Base-by-base conservation (phyloP, 1,284 basidiomycete genomes). In the Blastosporella zonata region DNA sequence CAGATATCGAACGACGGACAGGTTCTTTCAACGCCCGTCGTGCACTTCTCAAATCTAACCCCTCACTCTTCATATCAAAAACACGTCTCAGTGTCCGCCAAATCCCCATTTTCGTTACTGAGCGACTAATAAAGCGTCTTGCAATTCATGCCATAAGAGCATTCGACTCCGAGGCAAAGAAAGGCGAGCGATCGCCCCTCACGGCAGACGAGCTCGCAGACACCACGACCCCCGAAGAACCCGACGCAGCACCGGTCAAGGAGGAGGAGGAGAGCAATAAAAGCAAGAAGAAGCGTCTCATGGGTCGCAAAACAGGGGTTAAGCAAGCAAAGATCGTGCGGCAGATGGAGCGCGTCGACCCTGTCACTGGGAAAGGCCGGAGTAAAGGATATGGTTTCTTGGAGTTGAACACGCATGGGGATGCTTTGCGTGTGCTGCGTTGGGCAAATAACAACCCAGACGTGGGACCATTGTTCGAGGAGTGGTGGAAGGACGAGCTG, bases 371-470 rank as follows among this genome's bases (percentile, higher is more conserved):
- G 2, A 83, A 90, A 57, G 93, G 93, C 2, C 79, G 88, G 47
- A 91, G 87, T 57, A 91, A 89, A 63, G 96, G 96, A 0, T 99
- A 97, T 61, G 97, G 96, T 12, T 99, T 99, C 72, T 64, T 99
- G 34, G 96, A 99, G 72, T 82, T 97, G 80, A 74, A 82, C 31
- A 79, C 72, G 21, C 96, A 97, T 64, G 81, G 86, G 8, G 93
- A 98, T 62, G 93, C 95, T 2, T 74, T 99, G 27, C 87, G 91
- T 36, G 89, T 97, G 1, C 68, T 99, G 28, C 79, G 96, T 18
- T 99, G 93, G 91, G 86, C 89, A 13, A 99, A 99, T 71, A 96
- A 91, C 63, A 95, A 96, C 62, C 67, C 78, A 0, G 77, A 75
- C 1, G 77, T 89, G 0, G 78, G 76, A 1, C 59, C 66, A 18